Base-by-base conservation (phyloP, 306 rosid species). In the Glycine tomentella region DNA sequence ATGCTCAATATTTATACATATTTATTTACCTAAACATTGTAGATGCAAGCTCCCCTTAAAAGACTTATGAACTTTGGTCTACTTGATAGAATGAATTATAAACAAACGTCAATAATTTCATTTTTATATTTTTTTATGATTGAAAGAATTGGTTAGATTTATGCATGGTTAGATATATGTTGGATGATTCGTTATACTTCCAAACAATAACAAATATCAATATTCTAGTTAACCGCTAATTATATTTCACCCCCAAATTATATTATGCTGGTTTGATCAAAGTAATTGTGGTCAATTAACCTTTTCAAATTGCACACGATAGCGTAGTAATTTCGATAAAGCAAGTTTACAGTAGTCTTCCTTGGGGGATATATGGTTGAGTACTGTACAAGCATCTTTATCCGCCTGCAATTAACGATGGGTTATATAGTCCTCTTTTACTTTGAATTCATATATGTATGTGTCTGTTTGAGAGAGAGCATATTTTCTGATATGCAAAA, bases 321-420 rank as follows among this genome's bases (percentile, higher is more conserved):
- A 20, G 8, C 9, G 5, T 31, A 25, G 70, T 46, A 16, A 7
- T 59, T 66, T 56, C 11, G 42, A 4, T 44, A 67, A 36, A 70
- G 9, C 57, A 67, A 78, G 75, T 55, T 78, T 74, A 16, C 67
- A 38, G 46, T 42, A 42, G 46, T 7, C 46, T 42, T 42, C 46
- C 9, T 7, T 42, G 8, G 7, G 46, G 45, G 9, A 42, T 42
- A 38, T 42, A 7, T 6, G 46, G 46, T 42, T 6, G 46, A 42
- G 46, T 42, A 42, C 46, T 6, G 46, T 42, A 42, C 7, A 38
- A 58, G 57, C 77, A 46, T 58, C 57, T 52, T 52, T 52, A 52
- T 52, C 17, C 7, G 0, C 8, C 57, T 52, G 17, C 57, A 52
- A 13, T 52, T 52, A 52, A 52, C 13, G 8, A 52, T 1, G 57